Conservation (phyloP, 1,139 yeast genomes). For the Nakaseomyces bracarensis region DNA sequence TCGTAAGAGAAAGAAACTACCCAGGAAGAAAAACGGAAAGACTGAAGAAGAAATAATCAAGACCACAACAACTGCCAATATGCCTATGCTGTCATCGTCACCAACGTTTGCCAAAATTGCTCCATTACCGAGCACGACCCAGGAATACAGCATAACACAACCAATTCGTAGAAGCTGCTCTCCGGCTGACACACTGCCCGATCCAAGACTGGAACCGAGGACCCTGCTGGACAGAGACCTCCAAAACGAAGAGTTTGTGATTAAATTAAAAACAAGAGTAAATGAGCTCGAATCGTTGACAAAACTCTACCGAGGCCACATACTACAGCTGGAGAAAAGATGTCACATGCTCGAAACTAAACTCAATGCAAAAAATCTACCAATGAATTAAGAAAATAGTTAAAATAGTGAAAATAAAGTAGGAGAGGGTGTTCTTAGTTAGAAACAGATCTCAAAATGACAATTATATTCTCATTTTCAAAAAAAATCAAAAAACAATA, state of each 20-base stretch:
- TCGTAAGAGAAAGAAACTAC: conserved; percentile 36
- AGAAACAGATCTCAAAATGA: too few relatives aligned
- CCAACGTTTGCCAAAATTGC: conserved; percentile 1
- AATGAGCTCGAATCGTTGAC: conserved; percentile 85
- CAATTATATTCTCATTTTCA: too few relatives aligned
- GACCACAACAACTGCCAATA: neutral
- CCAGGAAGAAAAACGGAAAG: neutral
- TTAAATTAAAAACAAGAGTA: conserved; percentile 61
- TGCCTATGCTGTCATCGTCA: neutral
- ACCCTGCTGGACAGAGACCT: conserved; percentile 10
- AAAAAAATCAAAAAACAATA: too few relatives aligned
- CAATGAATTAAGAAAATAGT: neutral
- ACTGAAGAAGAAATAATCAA: neutral
- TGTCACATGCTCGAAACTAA: conserved; percentile 19
- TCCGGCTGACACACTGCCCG: neutral
- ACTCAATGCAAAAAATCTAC: conserved; percentile 8
- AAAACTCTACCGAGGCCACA: conserved; percentile 75
- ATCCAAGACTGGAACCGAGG: conserved; percentile 4
- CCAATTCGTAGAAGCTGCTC: conserved; percentile 2
- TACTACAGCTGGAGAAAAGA: conserved; percentile 58
- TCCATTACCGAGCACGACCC: neutral
- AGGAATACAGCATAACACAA: neutral
- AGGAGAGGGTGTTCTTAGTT: too few relatives aligned
- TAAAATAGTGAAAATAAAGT: too few relatives aligned
- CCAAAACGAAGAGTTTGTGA: conserved; percentile 39